Evolutionary conservation across 176 grass and related monocot genomes (phyloP).

Genomic region (Carex pumila): DNA sequence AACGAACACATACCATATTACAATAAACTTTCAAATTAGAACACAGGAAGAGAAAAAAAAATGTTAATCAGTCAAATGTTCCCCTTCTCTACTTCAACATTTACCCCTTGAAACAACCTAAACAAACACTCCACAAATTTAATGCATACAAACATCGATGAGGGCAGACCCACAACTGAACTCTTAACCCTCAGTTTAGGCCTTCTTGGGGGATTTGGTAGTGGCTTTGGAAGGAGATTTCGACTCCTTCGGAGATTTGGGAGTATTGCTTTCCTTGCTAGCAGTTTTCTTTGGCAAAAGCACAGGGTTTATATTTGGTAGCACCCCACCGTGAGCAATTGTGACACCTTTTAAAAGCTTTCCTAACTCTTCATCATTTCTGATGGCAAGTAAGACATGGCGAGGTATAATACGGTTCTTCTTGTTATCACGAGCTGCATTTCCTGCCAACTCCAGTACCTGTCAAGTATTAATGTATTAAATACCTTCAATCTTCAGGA

Average conservation of each 20-base stretch:
- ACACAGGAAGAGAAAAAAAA: background rate
- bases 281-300: slow-evolving; percentile 59
- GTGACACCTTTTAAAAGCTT: slow-evolving; percentile 67
- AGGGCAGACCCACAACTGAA: slow-evolving; percentile 9
- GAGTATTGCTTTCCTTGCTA: slow-evolving; percentile 31
- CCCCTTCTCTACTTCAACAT: slow-evolving; percentile 3
- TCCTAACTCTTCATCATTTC: slow-evolving; percentile 77
- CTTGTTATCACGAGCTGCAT: slow-evolving; percentile 81
- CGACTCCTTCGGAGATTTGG: slow-evolving; percentile 47
- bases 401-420: slow-evolving; percentile 71
- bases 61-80: slow-evolving; percentile 18
- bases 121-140: slow-evolving; percentile 28
- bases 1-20: background rate
- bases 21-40: slow-evolving; percentile 11
- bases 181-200: slow-evolving; percentile 7
- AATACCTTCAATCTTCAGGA: background rate
- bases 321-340: slow-evolving; percentile 67
- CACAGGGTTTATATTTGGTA: slow-evolving; percentile 78
- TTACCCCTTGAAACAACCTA: slow-evolving; percentile 21
- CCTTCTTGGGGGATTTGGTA: slow-evolving; percentile 60
- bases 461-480: slow-evolving; percentile 3
- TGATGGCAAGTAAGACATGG: slow-evolving; percentile 65
- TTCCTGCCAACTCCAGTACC: slow-evolving; percentile 67
- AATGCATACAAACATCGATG: slow-evolving; percentile 26
- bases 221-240: slow-evolving; percentile 58